These are phyloP conservation scores for Penicillium desertorum DNA, from an alignment of 495 filamentous ascomycete genomes.

Conservation along the genomic window DNA sequence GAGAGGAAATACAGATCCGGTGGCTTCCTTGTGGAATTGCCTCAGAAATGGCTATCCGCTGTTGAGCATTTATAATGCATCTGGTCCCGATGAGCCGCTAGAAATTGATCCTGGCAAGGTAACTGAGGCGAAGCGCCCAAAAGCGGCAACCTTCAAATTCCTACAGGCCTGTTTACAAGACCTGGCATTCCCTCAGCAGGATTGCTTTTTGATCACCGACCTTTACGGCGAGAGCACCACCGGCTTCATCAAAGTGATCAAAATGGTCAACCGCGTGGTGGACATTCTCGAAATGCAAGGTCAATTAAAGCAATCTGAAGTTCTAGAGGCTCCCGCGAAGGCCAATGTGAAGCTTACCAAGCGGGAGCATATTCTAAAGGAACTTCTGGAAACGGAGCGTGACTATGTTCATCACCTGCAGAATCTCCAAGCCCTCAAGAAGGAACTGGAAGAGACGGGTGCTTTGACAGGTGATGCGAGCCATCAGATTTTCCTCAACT, in stretches of 20 bases:
- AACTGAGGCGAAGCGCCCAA: constrained; percentile 64
- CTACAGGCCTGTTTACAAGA: constrained; percentile 67
- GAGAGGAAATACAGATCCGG: constrained; percentile 71
- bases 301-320: constrained; percentile 57
- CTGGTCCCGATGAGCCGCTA: constrained; percentile 63
- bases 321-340: constrained; percentile 44
- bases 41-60: constrained; percentile 82
- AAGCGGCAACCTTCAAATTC: constrained; percentile 70
- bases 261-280: constrained; percentile 83
- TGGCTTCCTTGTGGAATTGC: constrained; percentile 86
- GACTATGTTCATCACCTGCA: constrained; percentile 99
- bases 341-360: constrained; percentile 63
- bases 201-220: constrained; percentile 89
- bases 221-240: constrained; percentile 92
- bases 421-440: constrained; percentile 90
- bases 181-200: constrained; percentile 70
- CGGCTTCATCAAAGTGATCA: constrained; percentile 93
- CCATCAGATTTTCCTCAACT: constrained; percentile 93
- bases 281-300: constrained; percentile 78
- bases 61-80: constrained; percentile 82
- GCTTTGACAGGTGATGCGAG: constrained; percentile 85
- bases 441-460: constrained; percentile 80
- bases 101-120: constrained; percentile 60
- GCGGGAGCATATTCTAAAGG: constrained; percentile 81
- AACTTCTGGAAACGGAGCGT: constrained; percentile 89